These are phyloP conservation scores for Hortiboletus rubellus DNA, from an alignment of 1,284 basidiomycete genomes.

Conservation along the genomic window DNA sequence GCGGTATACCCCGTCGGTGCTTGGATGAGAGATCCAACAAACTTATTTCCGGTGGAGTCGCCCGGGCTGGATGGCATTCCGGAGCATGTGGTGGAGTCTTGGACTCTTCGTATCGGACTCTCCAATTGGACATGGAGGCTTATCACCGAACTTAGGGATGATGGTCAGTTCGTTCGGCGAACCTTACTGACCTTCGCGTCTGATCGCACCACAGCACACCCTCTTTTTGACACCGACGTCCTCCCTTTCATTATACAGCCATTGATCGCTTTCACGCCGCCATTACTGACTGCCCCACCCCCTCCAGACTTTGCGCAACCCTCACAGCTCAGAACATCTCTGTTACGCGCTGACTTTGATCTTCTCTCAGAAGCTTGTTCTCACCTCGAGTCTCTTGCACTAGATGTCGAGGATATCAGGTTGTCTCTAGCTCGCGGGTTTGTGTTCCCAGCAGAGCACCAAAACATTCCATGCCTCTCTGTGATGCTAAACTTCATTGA, in stretches of 20 bases:
- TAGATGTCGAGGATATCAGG: conserved; percentile 75
- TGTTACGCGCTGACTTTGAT: conserved; percentile 70
- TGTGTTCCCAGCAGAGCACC: conserved; percentile 57
- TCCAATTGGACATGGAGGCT: conserved; percentile 77
- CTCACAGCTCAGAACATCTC: conserved; percentile 46
- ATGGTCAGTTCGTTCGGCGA: conserved; percentile 43
- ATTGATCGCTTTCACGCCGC: conserved; percentile 57
- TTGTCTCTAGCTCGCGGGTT: conserved; percentile 67
- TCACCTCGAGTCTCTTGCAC: conserved; percentile 69
- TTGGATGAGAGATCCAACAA: conserved; percentile 46
- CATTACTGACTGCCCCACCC: conserved; percentile 41
- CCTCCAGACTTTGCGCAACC: conserved; percentile 44
- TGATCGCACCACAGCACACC: conserved; percentile 42
- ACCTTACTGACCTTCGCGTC: background rate
- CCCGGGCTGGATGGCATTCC: conserved; percentile 23
- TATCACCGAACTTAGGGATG: conserved; percentile 64
- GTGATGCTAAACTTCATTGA: conserved; percentile 74
- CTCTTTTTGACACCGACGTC: conserved; percentile 58
- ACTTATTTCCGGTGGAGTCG: conserved; percentile 26
- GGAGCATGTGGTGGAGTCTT: conserved; percentile 50
- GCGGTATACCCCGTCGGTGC: conserved; percentile 67
- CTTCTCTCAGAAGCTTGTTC: conserved; percentile 71
- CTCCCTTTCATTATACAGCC: conserved; percentile 63
- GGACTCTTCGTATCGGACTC: conserved; percentile 63
- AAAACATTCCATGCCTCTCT: conserved; percentile 57